A percentile compares a stretch with the other conserved stretches of the same genome.
phyloP scores from a whole-genome alignment of 2,329 filamentous ascomycete genomes.

The Colletotrichum euphorbiae region DNA sequence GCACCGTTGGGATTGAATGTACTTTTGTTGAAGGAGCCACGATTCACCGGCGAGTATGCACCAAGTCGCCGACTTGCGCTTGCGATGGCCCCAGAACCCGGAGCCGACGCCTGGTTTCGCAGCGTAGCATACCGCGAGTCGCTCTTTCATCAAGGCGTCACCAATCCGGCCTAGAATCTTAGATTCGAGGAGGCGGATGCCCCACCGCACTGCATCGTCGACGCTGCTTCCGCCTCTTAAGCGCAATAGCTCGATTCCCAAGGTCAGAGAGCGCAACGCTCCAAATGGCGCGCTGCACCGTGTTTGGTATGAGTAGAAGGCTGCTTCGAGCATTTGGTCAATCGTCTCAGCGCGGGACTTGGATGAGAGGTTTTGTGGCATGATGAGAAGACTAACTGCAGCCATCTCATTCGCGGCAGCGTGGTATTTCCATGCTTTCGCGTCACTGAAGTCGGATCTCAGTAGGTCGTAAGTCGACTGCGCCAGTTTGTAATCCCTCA shows the following conservation, averaged over 20 bases:
- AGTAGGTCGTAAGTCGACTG: constrained; percentile 93
- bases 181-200: constrained; percentile 81
- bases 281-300: constrained; percentile 84
- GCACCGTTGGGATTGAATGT: constrained; percentile 81
- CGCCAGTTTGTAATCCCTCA: constrained; percentile 94
- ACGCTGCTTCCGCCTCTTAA: constrained; percentile 82
- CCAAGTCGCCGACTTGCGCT: constrained; percentile 91
- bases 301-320: constrained; percentile 91
- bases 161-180: constrained; percentile 80
- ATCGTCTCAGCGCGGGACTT: constrained; percentile 85
- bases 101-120: constrained; percentile 73
- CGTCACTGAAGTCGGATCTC: constrained; percentile 88
- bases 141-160: constrained; percentile 86
- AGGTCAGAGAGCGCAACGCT: constrained; percentile 79
- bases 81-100: constrained; percentile 76
- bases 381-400: constrained; percentile 83
- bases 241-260: constrained; percentile 85
- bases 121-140: constrained; percentile 85
- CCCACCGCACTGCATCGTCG: constrained; percentile 91
- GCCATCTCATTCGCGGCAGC: constrained; percentile 97
- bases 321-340: constrained; percentile 88
- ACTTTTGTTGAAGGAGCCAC: constrained; percentile 83
- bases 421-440: constrained; percentile 97
- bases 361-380: constrained; percentile 76
- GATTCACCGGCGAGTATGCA: constrained; percentile 83